A percentile compares a stretch with the other conserved stretches of the same genome.
These are phyloP conservation scores for Pisolithus marmoratus DNA, from an alignment of 768 basidiomycete species.

Conservation along the genomic window DNA sequence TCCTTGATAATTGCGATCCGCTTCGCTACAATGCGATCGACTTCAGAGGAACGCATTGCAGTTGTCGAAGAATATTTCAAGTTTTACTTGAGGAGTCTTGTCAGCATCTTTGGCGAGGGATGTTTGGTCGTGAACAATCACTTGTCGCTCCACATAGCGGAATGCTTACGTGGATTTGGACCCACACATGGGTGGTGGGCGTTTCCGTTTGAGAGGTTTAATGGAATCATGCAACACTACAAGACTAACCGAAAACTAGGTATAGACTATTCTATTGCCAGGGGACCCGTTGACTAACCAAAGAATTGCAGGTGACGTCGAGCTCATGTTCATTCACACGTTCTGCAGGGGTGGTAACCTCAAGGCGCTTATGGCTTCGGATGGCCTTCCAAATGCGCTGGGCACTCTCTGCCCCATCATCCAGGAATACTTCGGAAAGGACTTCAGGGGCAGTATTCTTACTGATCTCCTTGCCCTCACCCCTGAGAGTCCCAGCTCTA, in stretches of 20 bases:
- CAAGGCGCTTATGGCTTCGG: no score
- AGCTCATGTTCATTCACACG: no score
- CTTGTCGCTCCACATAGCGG: conserved; percentile 31
- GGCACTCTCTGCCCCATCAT: no score
- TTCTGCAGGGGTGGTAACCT: no score
- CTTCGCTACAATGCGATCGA: not conserved
- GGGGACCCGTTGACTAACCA: no score
- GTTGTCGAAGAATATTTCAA: not conserved
- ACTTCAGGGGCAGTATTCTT: no score
- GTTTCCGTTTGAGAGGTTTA: conserved; percentile 27
- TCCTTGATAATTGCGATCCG: not conserved
- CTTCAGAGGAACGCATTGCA: not conserved
- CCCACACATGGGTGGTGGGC: conserved; percentile 23
- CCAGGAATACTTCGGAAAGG: no score
- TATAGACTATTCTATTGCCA: no score
- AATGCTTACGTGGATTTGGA: conserved; percentile 23
- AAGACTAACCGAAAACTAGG: conserved; percentile 18
- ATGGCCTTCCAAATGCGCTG: no score
- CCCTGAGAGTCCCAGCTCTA: no score
- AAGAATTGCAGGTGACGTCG: no score
- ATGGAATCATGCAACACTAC: conserved; percentile 25
- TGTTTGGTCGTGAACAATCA: conserved; percentile 30
- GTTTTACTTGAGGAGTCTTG: not conserved
- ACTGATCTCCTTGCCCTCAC: no score
- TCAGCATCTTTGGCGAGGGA: not conserved